phyloP scores from a whole-genome alignment of 192 early-diverging fungal species.

The Obelidium mucronatum region DNA sequence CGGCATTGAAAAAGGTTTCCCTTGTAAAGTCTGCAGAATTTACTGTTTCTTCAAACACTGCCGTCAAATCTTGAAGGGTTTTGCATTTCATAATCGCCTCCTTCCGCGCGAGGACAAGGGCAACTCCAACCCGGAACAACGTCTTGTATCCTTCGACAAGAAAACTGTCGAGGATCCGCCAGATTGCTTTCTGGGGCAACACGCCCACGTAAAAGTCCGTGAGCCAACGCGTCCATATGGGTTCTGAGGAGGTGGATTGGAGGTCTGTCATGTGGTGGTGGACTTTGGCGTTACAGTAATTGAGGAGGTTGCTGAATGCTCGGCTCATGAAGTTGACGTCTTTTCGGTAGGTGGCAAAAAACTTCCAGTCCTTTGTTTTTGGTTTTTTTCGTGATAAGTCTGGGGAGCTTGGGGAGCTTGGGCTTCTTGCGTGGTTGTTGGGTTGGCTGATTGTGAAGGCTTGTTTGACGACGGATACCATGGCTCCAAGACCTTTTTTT shows the following conservation, averaged over 20 bases:
- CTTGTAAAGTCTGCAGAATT: conserved; percentile 9
- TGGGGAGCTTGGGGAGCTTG: not conserved
- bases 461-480: conserved; percentile 46
- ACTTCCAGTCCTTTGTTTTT: conserved; percentile 41
- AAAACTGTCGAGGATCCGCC: conserved; percentile 53
- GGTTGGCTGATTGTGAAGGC: conserved; percentile 25
- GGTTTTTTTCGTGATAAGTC: not conserved
- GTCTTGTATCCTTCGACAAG: conserved; percentile 54
- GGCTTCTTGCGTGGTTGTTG: not conserved
- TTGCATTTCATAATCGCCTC: conserved; percentile 28
- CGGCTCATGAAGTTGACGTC: conserved; percentile 50
- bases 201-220: conserved; percentile 45
- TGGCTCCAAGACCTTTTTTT: conserved; percentile 39
- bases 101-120: conserved; percentile 31
- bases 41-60: conserved; percentile 25
- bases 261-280: conserved; percentile 41
- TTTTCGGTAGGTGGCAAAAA: conserved; percentile 53
- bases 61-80: conserved; percentile 14
- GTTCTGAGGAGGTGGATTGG: conserved; percentile 39
- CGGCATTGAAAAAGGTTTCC: conserved; percentile 29
- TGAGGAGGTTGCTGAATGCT: conserved; percentile 50
- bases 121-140: conserved; percentile 48
- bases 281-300: conserved; percentile 41
- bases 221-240: conserved; percentile 52
- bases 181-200: conserved; percentile 46